A percentile compares a stretch with the other conserved stretches of the same genome.
Evolutionary conservation across 345 rosid species (phyloP).

Genomic region (Eucalyptus curtisii): DNA sequence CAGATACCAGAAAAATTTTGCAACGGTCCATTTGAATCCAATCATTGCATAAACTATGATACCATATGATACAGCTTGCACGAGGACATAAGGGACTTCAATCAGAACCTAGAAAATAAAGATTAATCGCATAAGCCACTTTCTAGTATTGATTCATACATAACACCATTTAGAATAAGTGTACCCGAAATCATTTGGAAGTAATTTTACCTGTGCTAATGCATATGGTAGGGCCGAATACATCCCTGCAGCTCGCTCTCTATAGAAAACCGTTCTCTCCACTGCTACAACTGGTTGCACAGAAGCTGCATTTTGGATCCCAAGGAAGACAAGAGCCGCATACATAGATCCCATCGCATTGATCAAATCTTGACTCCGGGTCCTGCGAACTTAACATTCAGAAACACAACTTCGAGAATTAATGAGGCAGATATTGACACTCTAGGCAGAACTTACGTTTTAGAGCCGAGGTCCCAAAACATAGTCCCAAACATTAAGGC

Average conservation of each 20-base stretch:
- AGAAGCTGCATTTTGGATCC: constrained; percentile 10
- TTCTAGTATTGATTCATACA: background rate
- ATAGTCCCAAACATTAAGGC: constrained; percentile 26
- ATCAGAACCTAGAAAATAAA: constrained; percentile 7
- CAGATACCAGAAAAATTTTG: constrained; percentile 32
- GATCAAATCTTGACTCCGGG: constrained; percentile 5
- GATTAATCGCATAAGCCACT: background rate
- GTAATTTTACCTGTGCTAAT: constrained; percentile 21
- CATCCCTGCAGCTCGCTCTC: constrained; percentile 48
- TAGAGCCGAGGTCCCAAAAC: constrained; percentile 31
- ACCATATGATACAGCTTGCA: constrained; percentile 13
- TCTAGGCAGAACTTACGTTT: constrained; percentile 2
- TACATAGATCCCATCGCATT: constrained; percentile 40
- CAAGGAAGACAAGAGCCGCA: constrained; percentile 21
- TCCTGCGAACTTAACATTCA: background rate
- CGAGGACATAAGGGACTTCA: constrained; percentile 23
- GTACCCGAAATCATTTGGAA: background rate
- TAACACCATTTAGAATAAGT: background rate
- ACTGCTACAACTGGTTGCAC: constrained; percentile 28
- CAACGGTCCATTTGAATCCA: constrained; percentile 23
- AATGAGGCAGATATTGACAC: background rate
- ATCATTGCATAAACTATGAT: constrained; percentile 25
- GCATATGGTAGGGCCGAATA: constrained; percentile 41
- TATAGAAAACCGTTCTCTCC: constrained; percentile 35
- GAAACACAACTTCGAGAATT: background rate